Conservation (phyloP, 345 rosid species). For the Ceriops tagal region DNA sequence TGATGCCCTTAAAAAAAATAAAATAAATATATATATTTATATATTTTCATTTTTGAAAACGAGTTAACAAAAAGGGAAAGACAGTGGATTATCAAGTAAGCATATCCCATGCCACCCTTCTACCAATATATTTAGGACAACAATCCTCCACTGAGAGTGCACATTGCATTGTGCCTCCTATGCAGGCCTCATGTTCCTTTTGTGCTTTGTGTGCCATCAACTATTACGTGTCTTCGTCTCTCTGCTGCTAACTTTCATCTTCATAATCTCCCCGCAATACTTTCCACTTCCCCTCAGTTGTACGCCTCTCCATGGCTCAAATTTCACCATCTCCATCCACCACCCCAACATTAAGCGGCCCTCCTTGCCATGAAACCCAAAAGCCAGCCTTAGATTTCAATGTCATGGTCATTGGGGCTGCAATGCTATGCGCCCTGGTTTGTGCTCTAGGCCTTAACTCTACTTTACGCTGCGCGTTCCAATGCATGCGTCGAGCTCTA, state of each 20-base stretch:
- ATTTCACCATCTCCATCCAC: constrained; percentile 28
- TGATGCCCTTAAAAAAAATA: neutral
- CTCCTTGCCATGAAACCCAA: constrained; percentile 8
- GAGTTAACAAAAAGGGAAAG: constrained; percentile 22
- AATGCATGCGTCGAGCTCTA: constrained; percentile 25
- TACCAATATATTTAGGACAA: neutral
- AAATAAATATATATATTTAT: too few species aligned
- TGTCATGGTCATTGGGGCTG: constrained; percentile 29
- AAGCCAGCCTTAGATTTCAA: constrained; percentile 18
- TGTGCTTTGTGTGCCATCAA: neutral
- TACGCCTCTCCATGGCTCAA: constrained; percentile 18
- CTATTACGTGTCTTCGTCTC: neutral
- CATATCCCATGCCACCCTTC: constrained; percentile 14
- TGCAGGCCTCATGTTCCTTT: constrained; percentile 8
- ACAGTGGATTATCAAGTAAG: constrained; percentile 38
- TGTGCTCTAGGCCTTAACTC: constrained; percentile 41
- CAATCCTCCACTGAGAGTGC: neutral
- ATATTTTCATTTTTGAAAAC: neutral
- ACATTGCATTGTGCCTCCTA: neutral
- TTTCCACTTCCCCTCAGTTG: neutral
- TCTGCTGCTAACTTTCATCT: neutral
- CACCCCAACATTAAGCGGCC: constrained; percentile 4
- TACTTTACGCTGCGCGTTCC: constrained; percentile 30
- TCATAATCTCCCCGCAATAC: neutral
- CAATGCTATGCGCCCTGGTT: constrained; percentile 37